A percentile compares a stretch with the other conserved stretches of the same genome.
Conservation (phyloP, 2,329 filamentous ascomycete genomes). For the Paracoccidioides brasiliensis region DNA sequence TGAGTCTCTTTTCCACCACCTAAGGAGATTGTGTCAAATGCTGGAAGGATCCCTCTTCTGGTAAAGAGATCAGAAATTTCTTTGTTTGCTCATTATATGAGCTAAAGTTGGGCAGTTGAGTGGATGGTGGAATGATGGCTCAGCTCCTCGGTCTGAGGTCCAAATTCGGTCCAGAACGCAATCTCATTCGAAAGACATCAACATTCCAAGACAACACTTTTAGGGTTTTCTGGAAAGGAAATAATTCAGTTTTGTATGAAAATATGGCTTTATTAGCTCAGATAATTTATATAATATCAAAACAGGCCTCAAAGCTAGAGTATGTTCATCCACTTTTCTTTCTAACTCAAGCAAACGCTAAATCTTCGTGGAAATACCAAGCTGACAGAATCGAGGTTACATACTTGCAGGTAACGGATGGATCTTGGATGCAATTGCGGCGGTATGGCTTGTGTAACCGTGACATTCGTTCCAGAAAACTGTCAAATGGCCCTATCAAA, state of each 20-base stretch:
- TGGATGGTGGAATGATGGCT: not conserved
- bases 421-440: not conserved
- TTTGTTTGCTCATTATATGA: not conserved
- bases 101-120: not conserved
- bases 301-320: not conserved
- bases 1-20: not conserved
- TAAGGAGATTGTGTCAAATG: not conserved
- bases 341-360: not conserved
- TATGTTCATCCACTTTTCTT: not conserved
- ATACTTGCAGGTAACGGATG: not conserved
- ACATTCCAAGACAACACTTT: not conserved
- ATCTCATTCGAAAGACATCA: not conserved
- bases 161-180: not conserved
- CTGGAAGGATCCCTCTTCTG: not conserved
- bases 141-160: not conserved
- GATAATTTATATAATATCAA: not conserved
- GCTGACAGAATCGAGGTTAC: not conserved
- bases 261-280: not conserved
- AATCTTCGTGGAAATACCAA: not conserved
- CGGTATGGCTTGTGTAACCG: not conserved
- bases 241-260: not conserved
- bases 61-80: not conserved
- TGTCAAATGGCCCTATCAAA: not conserved
- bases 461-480: not conserved
- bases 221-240: not conserved